A percentile compares a stretch with the other conserved stretches of the same genome.
These are phyloP conservation scores for Luvunga scandens DNA, from an alignment of 345 rosid species.

Conservation along the genomic window DNA sequence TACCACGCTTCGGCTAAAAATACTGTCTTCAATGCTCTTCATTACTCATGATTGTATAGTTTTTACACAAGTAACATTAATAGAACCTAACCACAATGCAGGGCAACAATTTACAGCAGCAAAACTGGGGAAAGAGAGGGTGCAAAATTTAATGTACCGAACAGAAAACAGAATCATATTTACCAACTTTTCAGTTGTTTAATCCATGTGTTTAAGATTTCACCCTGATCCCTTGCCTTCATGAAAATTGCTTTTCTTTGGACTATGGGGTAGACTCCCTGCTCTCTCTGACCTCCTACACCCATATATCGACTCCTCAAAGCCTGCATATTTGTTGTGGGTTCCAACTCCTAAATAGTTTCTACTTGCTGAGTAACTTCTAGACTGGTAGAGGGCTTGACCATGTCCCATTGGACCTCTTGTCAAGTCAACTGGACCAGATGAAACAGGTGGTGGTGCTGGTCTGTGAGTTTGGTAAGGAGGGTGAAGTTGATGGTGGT, in stretches of 20 bases:
- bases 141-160: background rate
- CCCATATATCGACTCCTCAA: slow-evolving; percentile 29
- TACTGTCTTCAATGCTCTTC: background rate
- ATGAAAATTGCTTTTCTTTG: slow-evolving; percentile 27
- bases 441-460: background rate
- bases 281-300: slow-evolving; percentile 34
- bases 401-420: slow-evolving; percentile 23
- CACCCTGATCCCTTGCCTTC: slow-evolving; percentile 10
- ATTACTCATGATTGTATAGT: too few relatives aligned
- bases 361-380: slow-evolving; percentile 20
- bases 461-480: slow-evolving; percentile 24
- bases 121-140: background rate
- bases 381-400: slow-evolving; percentile 13
- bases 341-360: slow-evolving; percentile 33
- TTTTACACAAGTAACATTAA: background rate
- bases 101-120: background rate
- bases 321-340: slow-evolving; percentile 21
- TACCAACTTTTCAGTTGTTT: background rate
- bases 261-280: slow-evolving; percentile 53
- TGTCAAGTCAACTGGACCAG: slow-evolving; percentile 20
- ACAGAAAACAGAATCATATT: background rate
- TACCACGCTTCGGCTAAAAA: background rate
- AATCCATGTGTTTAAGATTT: background rate
- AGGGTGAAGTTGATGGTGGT: slow-evolving; percentile 28
- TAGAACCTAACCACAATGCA: background rate